phyloP scores from a whole-genome alignment of 2,329 filamentous ascomycete species.

The Karstenula rhodostoma region DNA sequence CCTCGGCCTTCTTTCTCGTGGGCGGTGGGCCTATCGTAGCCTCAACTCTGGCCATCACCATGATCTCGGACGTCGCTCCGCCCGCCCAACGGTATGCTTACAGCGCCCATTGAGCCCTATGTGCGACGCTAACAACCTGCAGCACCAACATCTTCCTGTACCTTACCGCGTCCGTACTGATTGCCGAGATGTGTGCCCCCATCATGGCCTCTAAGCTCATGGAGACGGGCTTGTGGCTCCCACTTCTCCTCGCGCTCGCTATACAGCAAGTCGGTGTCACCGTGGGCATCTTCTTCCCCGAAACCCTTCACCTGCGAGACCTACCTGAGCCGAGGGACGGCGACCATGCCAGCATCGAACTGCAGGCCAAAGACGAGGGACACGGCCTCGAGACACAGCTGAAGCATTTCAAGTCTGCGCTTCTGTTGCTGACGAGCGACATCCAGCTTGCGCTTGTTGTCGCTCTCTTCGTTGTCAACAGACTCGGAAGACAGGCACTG shows the following conservation, averaged over 20 bases:
- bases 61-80: constrained; percentile 61
- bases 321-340: constrained; percentile 35
- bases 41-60: constrained; percentile 58
- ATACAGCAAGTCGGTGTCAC: constrained; percentile 38
- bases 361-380: constrained; percentile 24
- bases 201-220: constrained; percentile 44
- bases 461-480: constrained; percentile 57
- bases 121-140: constrained; percentile 6
- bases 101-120: too few species aligned
- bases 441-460: constrained; percentile 53
- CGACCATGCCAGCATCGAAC: constrained; percentile 25
- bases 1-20: constrained; percentile 55
- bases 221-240: constrained; percentile 44
- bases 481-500: constrained; percentile 57
- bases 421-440: constrained; percentile 52
- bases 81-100: constrained; percentile 51
- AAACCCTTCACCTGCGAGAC: constrained; percentile 46
- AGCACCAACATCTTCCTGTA: constrained; percentile 37
- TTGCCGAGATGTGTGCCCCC: constrained; percentile 46
- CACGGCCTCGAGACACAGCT: constrained; percentile 39
- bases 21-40: constrained; percentile 59
- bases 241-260: constrained; percentile 39
- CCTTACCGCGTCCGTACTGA: constrained; percentile 40
- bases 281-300: constrained; percentile 41
- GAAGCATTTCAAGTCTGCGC: constrained; percentile 47